Conservation (phyloP, 2,329 filamentous ascomycete species). For the Claviceps sp. region DNA sequence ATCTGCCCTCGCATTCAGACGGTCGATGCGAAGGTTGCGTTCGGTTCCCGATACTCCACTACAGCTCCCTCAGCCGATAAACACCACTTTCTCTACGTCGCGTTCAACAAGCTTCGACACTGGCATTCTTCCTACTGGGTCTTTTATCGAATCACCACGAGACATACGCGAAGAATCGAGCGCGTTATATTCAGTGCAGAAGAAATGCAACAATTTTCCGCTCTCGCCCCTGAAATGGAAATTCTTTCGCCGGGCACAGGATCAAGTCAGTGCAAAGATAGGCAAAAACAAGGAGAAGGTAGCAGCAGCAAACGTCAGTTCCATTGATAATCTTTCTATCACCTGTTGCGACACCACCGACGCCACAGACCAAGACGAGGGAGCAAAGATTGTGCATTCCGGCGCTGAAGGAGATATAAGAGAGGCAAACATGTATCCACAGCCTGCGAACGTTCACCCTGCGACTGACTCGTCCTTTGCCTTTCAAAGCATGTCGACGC, state of each 20-base stretch:
- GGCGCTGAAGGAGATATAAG: slow-evolving; percentile 33
- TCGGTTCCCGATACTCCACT: slow-evolving; percentile 30
- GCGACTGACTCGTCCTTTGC: not conserved
- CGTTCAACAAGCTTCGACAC: slow-evolving; percentile 45
- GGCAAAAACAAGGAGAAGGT: slow-evolving; percentile 24
- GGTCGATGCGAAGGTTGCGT: slow-evolving; percentile 39
- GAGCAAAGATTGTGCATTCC: slow-evolving; percentile 31
- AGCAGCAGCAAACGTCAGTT: slow-evolving; percentile 35
- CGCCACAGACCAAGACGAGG: slow-evolving; percentile 40
- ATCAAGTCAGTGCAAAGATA: slow-evolving; percentile 25
- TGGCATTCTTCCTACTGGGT: slow-evolving; percentile 44
- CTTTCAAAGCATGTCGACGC: not conserved
- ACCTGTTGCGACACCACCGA: slow-evolving; percentile 52
- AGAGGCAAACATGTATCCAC: slow-evolving; percentile 29
- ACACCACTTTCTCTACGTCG: slow-evolving; percentile 32
- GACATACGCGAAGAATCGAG: slow-evolving; percentile 20
- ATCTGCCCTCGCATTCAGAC: slow-evolving; percentile 39
- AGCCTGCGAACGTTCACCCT: slow-evolving; percentile 8
- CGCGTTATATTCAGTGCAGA: slow-evolving; percentile 23
- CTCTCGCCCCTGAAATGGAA: slow-evolving; percentile 51
- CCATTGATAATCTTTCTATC: slow-evolving; percentile 36
- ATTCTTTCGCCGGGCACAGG: slow-evolving; percentile 44
- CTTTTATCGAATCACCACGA: slow-evolving; percentile 27
- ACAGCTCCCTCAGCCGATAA: slow-evolving; percentile 40
- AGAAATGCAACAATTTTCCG: slow-evolving; percentile 41